phyloP scores from a whole-genome alignment of 345 rosid species.

The Turnera subulata region DNA sequence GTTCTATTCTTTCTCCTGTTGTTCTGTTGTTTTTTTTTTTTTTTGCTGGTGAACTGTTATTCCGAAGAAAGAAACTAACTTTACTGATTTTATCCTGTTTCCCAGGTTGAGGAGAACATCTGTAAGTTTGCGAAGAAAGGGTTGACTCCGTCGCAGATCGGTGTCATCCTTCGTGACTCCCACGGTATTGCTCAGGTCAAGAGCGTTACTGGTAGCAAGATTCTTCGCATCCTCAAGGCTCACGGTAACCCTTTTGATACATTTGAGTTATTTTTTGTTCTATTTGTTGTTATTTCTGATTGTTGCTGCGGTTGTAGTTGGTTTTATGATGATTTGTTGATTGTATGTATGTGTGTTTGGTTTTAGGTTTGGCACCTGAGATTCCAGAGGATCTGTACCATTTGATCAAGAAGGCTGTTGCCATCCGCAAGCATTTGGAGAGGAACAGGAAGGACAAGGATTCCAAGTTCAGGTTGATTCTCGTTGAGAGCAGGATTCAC shows the following conservation, averaged over 20 bases:
- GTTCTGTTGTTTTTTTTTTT: too few relatives aligned
- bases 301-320: background rate
- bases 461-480: constrained; percentile 82
- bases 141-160: constrained; percentile 72
- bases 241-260: constrained; percentile 33
- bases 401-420: constrained; percentile 85
- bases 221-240: constrained; percentile 58
- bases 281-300: background rate
- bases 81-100: too few relatives aligned
- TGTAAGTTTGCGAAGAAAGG: constrained; percentile 78
- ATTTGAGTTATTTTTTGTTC: background rate
- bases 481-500: constrained; percentile 92
- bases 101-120: constrained; percentile 58
- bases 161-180: constrained; percentile 76
- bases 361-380: constrained; percentile 74
- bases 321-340: background rate
- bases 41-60: too few relatives aligned
- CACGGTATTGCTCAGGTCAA: constrained; percentile 70
- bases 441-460: constrained; percentile 97
- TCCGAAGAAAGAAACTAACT: too few relatives aligned
- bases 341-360: background rate
- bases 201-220: constrained; percentile 70
- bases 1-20: too few relatives aligned
- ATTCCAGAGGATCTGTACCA: constrained; percentile 90
- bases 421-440: constrained; percentile 89